A percentile compares a stretch with the other conserved stretches of the same genome.
Conservation (phyloP, 2,329 filamentous ascomycete genomes). For the Pseudogymnoascus pannorum region DNA sequence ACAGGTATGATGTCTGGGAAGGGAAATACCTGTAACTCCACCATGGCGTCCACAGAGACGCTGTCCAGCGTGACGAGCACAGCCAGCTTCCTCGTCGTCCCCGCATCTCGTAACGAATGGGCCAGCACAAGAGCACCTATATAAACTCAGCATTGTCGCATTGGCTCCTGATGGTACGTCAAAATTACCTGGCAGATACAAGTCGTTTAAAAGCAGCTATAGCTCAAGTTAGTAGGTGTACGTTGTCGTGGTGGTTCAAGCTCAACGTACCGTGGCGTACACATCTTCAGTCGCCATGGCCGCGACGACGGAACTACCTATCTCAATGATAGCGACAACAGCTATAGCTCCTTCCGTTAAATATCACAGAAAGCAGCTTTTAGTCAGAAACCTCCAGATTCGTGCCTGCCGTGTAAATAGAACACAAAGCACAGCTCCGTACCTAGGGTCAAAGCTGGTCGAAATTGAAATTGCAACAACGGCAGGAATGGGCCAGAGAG, state of each 20-base stretch:
- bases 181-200: constrained; percentile 76
- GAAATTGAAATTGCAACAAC: not conserved
- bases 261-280: constrained; percentile 52
- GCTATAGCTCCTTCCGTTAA: not conserved
- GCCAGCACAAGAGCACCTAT: constrained; percentile 86
- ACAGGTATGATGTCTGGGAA: not conserved
- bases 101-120: constrained; percentile 87
- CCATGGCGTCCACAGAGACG: constrained; percentile 66
- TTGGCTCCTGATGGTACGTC: constrained; percentile 12
- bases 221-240: constrained; percentile 12
- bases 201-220: constrained; percentile 86
- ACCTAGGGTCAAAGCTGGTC: not conserved
- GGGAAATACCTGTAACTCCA: constrained; percentile 63
- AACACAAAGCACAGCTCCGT: constrained; percentile 2
- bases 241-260: constrained; percentile 11
- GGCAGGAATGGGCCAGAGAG: not conserved
- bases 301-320: constrained; percentile 1
- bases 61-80: constrained; percentile 76
- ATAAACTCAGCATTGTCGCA: constrained; percentile 20
- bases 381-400: not conserved
- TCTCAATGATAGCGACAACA: not conserved
- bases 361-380: constrained; percentile 8
- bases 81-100: constrained; percentile 77
- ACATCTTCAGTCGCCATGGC: constrained; percentile 47
- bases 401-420: constrained; percentile 6